Conservation (phyloP, 2,329 filamentous ascomycete species). For the Blastomyces silverae region DNA sequence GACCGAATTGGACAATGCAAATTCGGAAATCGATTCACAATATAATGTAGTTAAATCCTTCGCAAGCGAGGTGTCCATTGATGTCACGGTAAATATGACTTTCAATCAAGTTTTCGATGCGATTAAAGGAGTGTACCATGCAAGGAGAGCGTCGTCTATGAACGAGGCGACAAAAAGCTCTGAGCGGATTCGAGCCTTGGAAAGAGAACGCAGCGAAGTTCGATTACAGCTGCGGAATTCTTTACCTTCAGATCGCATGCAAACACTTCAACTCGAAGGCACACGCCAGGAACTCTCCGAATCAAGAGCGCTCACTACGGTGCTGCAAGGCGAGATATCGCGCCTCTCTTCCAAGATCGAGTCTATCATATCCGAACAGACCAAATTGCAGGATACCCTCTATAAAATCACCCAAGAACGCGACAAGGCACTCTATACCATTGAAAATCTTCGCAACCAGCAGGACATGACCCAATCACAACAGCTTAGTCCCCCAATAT, state of each 20-base stretch:
- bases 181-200: conserved; percentile 17
- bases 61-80: conserved; percentile 33
- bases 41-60: conserved; percentile 35
- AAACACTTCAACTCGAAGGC: conserved; percentile 33
- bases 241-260: conserved; percentile 26
- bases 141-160: conserved; percentile 10
- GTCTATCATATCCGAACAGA: conserved; percentile 31
- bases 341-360: conserved; percentile 33
- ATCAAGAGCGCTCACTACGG: conserved; percentile 33
- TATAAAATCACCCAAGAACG: conserved; percentile 30
- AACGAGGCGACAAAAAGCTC: conserved; percentile 17
- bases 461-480: conserved; percentile 21
- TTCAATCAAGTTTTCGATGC: conserved; percentile 38
- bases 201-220: conserved; percentile 29
- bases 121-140: conserved; percentile 30
- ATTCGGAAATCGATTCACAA: conserved; percentile 34
- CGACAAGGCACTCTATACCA: conserved; percentile 29
- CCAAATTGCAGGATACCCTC: conserved; percentile 30
- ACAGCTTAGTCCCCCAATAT: conserved; percentile 30
- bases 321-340: conserved; percentile 37
- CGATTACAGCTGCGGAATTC: conserved; percentile 30
- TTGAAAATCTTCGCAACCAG: conserved; percentile 29
- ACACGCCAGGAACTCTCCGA: conserved; percentile 35
- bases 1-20: conserved; percentile 32
- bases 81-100: conserved; percentile 29